A percentile compares a stretch with the other conserved stretches of the same genome.
These are phyloP conservation scores for Eucalyptus tenuipes DNA, from an alignment of 345 rosid genomes.

Conservation along the genomic window DNA sequence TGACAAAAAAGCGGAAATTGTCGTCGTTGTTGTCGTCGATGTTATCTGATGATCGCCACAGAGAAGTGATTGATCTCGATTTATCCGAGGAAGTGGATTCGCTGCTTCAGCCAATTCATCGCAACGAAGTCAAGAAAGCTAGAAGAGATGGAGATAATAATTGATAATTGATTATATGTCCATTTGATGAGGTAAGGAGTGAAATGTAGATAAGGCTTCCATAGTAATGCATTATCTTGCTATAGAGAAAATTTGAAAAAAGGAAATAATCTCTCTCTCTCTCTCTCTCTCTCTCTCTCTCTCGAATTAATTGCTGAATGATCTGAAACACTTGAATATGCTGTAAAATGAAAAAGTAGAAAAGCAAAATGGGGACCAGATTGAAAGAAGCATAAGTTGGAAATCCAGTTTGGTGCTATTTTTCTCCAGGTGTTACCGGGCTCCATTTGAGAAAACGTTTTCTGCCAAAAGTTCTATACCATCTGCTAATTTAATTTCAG, in stretches of 20 bases:
- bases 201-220: neutral
- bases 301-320: neutral
- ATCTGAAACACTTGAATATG: neutral
- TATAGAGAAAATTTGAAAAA: neutral
- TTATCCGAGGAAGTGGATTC: constrained; percentile 31
- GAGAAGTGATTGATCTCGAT: constrained; percentile 1
- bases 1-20: constrained; percentile 15
- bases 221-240: neutral
- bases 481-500: neutral
- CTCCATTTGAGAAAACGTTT: neutral
- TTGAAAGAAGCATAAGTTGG: neutral
- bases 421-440: neutral
- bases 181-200: neutral
- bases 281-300: neutral
- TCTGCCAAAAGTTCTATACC: neutral
- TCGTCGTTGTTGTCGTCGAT: neutral
- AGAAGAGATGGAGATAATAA: constrained; percentile 13
- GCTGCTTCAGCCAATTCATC: constrained; percentile 11
- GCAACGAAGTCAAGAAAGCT: constrained; percentile 47
- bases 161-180: neutral
- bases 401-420: neutral
- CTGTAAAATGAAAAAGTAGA: neutral
- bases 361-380: neutral
- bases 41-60: constrained; percentile 2
- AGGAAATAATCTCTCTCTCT: neutral